Evolutionary conservation across 2,329 filamentous ascomycete genomes (phyloP).

Genomic region (Celoporthe dispersa): DNA sequence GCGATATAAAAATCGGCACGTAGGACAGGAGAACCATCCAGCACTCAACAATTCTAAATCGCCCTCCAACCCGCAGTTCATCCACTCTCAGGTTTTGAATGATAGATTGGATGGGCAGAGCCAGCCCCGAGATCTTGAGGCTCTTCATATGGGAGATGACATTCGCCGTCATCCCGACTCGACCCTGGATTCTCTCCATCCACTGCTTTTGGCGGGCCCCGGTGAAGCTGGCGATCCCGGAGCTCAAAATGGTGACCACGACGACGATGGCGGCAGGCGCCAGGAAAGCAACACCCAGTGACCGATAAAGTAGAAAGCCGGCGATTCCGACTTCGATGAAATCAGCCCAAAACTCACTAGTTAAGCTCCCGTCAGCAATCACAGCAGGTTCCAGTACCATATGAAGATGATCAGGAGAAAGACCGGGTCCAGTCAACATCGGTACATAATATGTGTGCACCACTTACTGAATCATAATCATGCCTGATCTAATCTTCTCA

Average conservation of each 20-base stretch:
- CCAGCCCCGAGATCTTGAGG: slow-evolving; percentile 39
- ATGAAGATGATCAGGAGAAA: not conserved
- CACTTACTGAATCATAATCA: slow-evolving; percentile 35
- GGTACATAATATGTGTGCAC: too few species aligned
- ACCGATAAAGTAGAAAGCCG: slow-evolving; percentile 39
- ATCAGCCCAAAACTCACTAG: slow-evolving; percentile 41
- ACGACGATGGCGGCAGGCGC: slow-evolving; percentile 35
- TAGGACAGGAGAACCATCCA: slow-evolving; percentile 34
- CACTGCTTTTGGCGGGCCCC: slow-evolving; percentile 36
- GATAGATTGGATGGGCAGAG: slow-evolving; percentile 33
- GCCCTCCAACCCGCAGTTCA: slow-evolving; percentile 34
- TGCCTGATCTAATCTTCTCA: slow-evolving; percentile 40
- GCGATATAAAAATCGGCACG: slow-evolving; percentile 42
- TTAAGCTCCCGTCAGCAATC: not conserved
- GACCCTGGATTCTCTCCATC: slow-evolving; percentile 39
- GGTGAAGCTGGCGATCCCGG: slow-evolving; percentile 29
- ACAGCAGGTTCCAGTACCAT: not conserved
- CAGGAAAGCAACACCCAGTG: slow-evolving; percentile 40
- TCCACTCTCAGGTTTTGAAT: slow-evolving; percentile 34
- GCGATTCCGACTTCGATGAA: slow-evolving; percentile 40
- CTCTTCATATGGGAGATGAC: slow-evolving; percentile 37
- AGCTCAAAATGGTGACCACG: slow-evolving; percentile 32
- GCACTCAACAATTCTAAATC: slow-evolving; percentile 32
- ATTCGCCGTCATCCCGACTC: slow-evolving; percentile 36
- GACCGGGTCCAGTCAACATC: not conserved